Base-by-base conservation (phyloP, 2,329 filamentous ascomycete species). In the Gnomoniopsis smithogilvyi region DNA sequence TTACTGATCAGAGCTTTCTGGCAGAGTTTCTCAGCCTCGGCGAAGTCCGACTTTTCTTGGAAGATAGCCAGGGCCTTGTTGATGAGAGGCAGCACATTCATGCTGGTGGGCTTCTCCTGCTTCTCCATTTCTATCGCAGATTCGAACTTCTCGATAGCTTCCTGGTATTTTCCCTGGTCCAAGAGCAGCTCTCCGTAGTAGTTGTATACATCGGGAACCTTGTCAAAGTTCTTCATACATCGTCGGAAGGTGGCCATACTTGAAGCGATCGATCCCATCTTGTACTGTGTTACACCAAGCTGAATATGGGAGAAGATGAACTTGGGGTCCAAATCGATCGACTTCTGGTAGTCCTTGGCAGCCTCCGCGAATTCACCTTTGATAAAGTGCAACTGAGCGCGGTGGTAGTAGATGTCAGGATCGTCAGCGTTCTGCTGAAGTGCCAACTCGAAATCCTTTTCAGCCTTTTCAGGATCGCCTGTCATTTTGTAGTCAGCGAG, bases 221-320 rank as follows among this genome's bases (percentile, higher is more conserved):
- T 91, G 70, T 92, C 90, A 72, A 99, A 99, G 78, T 96, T 97
- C 88, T 98, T 99, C 75, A 97, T 93, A 76, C 92, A 96, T 64
- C 93, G 85, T 67, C 94, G 87, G 87, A 99, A 98, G 6, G 95
- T 99, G 38, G 95, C 94, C 92, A 98, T 98, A 50, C 93, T 96
- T 10, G 93, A 97, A 8, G 95, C 95, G 60, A 99, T 90, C 33
- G 92, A 96, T 66, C 95, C 95, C 90, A 98, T 96, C 87, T 99
- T 99, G 82, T 99, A 99, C 77, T 99, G 95, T 52, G 95, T 99
- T 54, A 99, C 95, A 74, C 95, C 95, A 47, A 99, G 90, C 77
- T 99, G 95, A 70, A 99, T 99, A 78, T 99, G 95, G 8, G 94
- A 98, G 84, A 96, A 99, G 79, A 99, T 99, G 76, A 99, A 99